Percentiles rank a stretch among this genome's conserved stretches.
Evolutionary conservation across 495 filamentous ascomycete species (phyloP).

Genomic region (Cryomyces minteri): DNA sequence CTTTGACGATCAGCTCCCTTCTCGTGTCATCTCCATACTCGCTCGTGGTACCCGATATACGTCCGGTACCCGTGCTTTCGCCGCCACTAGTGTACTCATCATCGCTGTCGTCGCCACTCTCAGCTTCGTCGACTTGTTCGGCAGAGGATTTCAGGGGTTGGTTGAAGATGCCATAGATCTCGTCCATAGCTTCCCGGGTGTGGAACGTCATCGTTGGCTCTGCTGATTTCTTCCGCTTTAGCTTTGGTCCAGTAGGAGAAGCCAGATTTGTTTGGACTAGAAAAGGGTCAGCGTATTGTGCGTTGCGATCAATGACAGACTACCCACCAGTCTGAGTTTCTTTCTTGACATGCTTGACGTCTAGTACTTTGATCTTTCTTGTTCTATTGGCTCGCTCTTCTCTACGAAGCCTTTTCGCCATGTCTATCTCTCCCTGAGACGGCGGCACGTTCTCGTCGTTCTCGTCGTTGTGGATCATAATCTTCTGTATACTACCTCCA

Average conservation of each 20-base stretch:
- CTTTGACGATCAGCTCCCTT: conserved; percentile 24
- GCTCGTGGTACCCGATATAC: conserved; percentile 37
- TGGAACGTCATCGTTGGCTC: conserved; percentile 96
- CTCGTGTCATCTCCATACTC: conserved; percentile 47
- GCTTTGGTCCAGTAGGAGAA: conserved; percentile 63
- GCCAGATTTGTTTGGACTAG: conserved; percentile 82
- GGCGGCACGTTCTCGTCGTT: conserved; percentile 21
- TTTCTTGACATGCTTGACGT: conserved; percentile 42
- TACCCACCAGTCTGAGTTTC: conserved; percentile 70
- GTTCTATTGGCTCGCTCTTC: conserved; percentile 24
- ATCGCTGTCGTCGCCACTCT: conserved; percentile 35
- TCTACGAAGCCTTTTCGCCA: conserved; percentile 13
- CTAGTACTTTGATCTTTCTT: conserved; percentile 54
- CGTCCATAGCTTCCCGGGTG: conserved; percentile 85
- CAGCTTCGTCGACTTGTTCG: conserved; percentile 20
- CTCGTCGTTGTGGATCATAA: conserved; percentile 8
- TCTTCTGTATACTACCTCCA: too few relatives aligned
- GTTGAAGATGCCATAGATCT: conserved; percentile 94
- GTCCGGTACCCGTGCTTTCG: conserved; percentile 64
- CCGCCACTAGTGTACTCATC: conserved; percentile 62
- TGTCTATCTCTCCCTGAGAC: conserved; percentile 10
- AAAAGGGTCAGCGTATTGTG: conserved; percentile 2
- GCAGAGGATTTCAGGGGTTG: conserved; percentile 49
- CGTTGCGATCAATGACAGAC: not conserved
- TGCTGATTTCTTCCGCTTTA: conserved; percentile 50